Conservation (phyloP, 2,329 filamentous ascomycete genomes). For the Pyrenophora seminiperda region DNA sequence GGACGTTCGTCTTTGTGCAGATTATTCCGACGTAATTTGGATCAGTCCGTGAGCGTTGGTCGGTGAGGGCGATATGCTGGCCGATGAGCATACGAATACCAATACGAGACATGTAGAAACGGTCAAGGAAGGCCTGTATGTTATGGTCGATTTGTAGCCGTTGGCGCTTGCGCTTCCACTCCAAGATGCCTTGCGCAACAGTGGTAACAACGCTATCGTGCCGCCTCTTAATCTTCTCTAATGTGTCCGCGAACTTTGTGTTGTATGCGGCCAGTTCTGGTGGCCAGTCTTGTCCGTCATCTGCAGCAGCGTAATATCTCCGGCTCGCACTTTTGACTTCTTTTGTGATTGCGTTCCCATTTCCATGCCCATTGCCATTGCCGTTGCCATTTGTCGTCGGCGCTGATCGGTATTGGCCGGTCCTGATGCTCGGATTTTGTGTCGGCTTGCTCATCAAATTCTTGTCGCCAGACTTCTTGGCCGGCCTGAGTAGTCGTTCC, state of each 20-base stretch:
- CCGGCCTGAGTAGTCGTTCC: slow-evolving; percentile 75
- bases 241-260: slow-evolving; percentile 81
- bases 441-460: slow-evolving; percentile 80
- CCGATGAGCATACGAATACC: slow-evolving; percentile 99
- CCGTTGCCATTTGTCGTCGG: slow-evolving; percentile 53
- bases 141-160: slow-evolving; percentile 98
- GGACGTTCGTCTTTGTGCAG: slow-evolving; percentile 97
- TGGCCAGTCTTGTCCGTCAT: slow-evolving; percentile 88
- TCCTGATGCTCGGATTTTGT: slow-evolving; percentile 84
- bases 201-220: slow-evolving; percentile 98
- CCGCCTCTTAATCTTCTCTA: slow-evolving; percentile 92
- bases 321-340: slow-evolving; percentile 58
- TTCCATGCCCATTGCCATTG: slow-evolving; percentile 48
- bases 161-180: slow-evolving; percentile 96
- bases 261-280: slow-evolving; percentile 95
- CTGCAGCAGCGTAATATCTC: slow-evolving; percentile 89
- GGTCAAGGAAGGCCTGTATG: slow-evolving; percentile 95
- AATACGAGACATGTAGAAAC: slow-evolving; percentile 99
- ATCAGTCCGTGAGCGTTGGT: slow-evolving; percentile 86
- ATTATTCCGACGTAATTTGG: slow-evolving; percentile 98
- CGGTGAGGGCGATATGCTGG: slow-evolving; percentile 95
- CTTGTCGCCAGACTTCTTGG: slow-evolving; percentile 64
- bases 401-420: slow-evolving; percentile 76
- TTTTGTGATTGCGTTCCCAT: slow-evolving; percentile 54
- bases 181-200: slow-evolving; percentile 94